Percentiles rank a stretch among this genome's conserved stretches.
Conservation (phyloP, 164 flowering plant species). For the Malania oleifera region DNA sequence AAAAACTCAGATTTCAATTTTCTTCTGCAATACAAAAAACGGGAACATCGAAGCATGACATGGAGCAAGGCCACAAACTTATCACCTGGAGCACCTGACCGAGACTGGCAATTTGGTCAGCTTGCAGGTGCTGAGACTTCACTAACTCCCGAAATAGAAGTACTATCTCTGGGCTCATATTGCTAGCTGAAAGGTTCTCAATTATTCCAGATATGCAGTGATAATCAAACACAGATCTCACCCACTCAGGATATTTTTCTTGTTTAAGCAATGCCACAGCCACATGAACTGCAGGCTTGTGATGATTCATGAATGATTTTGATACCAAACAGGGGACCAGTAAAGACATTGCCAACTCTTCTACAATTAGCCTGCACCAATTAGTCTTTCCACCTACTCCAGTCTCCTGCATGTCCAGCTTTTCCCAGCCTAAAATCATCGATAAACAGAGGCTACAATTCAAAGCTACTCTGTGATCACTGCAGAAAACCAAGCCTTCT, state of each 20-base stretch:
- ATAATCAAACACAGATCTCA: conserved; percentile 54
- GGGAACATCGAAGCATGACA: not conserved
- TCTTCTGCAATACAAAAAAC: too few relatives aligned
- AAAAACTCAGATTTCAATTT: too few relatives aligned
- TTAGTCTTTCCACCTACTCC: conserved; percentile 22
- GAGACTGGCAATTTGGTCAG: conserved; percentile 49
- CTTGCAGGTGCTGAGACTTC: conserved; percentile 36
- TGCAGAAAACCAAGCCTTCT: conserved; percentile 58
- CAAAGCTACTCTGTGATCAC: conserved; percentile 58
- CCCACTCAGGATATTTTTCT: conserved; percentile 56
- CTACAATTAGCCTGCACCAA: conserved; percentile 79
- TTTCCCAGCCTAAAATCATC: conserved; percentile 56
- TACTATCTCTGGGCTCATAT: conserved; percentile 52
- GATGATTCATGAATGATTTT: conserved; percentile 41
- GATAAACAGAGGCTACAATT: conserved; percentile 69
- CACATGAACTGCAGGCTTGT: conserved; percentile 60
- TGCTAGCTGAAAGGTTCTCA: conserved; percentile 47
- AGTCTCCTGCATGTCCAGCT: conserved; percentile 21
- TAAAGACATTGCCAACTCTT: conserved; percentile 71
- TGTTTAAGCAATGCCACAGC: conserved; percentile 57
- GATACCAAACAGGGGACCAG: conserved; percentile 64
- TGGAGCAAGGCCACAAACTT: conserved; percentile 2
- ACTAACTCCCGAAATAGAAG: conserved; percentile 54
- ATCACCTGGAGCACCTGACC: conserved; percentile 66
- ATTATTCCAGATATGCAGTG: conserved; percentile 57